phyloP scores from a whole-genome alignment of 805 yeast species.

The Scheffersomyces coipomensis region DNA sequence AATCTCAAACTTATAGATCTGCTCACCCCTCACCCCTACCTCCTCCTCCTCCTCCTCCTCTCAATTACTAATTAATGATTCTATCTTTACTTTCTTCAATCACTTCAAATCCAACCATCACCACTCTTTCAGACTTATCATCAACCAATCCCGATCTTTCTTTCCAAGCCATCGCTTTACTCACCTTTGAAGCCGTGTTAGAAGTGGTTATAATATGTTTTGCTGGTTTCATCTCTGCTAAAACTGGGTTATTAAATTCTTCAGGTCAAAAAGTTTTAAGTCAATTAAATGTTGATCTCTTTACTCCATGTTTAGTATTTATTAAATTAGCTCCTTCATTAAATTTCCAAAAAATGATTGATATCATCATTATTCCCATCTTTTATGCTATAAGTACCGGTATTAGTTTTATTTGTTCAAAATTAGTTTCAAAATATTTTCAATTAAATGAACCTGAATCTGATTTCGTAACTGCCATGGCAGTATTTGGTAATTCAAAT shows the following conservation, averaged over 20 bases:
- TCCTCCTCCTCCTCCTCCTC: no score
- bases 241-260: conserved; percentile 64
- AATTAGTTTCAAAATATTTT: conserved; percentile 50
- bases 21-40: no score
- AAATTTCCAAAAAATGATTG: conserved; percentile 73
- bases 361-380: conserved; percentile 80
- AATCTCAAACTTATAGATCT: no score
- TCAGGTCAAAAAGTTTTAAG: conserved; percentile 77
- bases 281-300: conserved; percentile 79
- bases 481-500: conserved; percentile 94
- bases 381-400: conserved; percentile 81
- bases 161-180: conserved; percentile 48
- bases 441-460: conserved; percentile 69
- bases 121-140: no score
- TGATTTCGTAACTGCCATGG: conserved; percentile 94
- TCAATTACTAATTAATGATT: no score
- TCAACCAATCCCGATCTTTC: conserved; percentile 23
- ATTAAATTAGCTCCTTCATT: conserved; percentile 69
- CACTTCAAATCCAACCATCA: no score
- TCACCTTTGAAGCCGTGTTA: conserved; percentile 87
- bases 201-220: conserved; percentile 86
- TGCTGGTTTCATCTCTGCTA: conserved; percentile 85
- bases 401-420: conserved; percentile 67
- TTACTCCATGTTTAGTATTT: conserved; percentile 94
- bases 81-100: no score